phyloP scores from a whole-genome alignment of 2,329 filamentous ascomycete genomes.

The Bipolaris bicolor region DNA sequence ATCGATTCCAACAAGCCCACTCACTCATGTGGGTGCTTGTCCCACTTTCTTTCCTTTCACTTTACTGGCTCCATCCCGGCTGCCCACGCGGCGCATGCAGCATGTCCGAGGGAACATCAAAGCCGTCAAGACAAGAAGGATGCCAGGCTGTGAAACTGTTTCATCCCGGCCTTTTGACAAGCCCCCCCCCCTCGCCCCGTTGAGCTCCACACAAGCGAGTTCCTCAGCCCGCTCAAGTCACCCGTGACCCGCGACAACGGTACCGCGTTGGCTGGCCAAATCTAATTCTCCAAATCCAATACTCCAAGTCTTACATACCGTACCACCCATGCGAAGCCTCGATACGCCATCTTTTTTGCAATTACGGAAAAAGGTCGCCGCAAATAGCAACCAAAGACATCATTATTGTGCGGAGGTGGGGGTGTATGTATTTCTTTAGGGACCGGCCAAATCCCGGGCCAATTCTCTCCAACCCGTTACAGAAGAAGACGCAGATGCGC shows the following conservation, averaged over 20 bases:
- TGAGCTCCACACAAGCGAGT: neutral
- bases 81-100: slow-evolving; percentile 4
- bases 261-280: neutral
- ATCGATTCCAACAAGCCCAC: neutral
- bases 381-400: neutral
- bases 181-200: neutral
- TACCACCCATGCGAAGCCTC: neutral
- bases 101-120: slow-evolving; percentile 3
- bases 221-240: neutral
- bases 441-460: slow-evolving; percentile 6
- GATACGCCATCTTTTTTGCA: neutral
- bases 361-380: neutral
- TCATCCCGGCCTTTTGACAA: slow-evolving; percentile 3
- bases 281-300: slow-evolving; percentile 3
- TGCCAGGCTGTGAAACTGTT: slow-evolving; percentile 13
- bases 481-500: slow-evolving; percentile 5
- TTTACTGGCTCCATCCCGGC: neutral
- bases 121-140: slow-evolving; percentile 2
- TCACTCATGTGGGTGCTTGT: neutral
- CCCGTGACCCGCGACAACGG: neutral
- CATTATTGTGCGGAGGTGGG: neutral
- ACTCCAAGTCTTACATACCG: neutral
- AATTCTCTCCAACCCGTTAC: slow-evolving; percentile 4
- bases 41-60: neutral
- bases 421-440: neutral